Conservation (phyloP, 1,284 basidiomycete species). For the Meira nashicola region DNA sequence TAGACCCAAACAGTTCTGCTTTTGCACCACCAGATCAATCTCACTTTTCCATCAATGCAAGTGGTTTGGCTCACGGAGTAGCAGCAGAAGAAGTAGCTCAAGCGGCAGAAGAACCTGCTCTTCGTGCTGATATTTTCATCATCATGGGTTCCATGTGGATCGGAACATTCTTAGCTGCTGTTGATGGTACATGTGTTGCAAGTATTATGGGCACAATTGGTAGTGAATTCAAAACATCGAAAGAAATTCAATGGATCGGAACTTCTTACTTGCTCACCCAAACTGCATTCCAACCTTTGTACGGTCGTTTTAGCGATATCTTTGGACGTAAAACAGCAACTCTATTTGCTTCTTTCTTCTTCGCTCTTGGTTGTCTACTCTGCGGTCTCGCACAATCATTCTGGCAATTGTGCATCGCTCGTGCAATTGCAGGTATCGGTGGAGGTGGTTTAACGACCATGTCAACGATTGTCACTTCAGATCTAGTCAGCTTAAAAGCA, state of each 20-base stretch:
- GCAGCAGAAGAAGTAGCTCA: slow-evolving; percentile 25
- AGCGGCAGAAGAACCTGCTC: slow-evolving; percentile 15
- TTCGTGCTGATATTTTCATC: slow-evolving; percentile 36
- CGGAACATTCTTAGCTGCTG: slow-evolving; percentile 43
- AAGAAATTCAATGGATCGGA: slow-evolving; percentile 48
- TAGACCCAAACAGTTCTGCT: slow-evolving; percentile 49
- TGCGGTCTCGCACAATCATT: slow-evolving; percentile 49
- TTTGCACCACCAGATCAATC: slow-evolving; percentile 47
- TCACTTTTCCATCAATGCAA: slow-evolving; percentile 32
- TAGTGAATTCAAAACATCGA: slow-evolving; percentile 48
- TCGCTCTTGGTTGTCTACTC: slow-evolving; percentile 44
- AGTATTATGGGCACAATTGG: slow-evolving; percentile 46
- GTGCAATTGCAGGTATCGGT: slow-evolving; percentile 56
- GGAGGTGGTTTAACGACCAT: slow-evolving; percentile 56
- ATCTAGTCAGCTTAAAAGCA: slow-evolving; percentile 55
- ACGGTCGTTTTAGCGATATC: slow-evolving; percentile 47
- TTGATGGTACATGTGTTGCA: slow-evolving; percentile 50
- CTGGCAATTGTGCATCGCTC: slow-evolving; percentile 47
- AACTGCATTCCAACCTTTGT: slow-evolving; percentile 51
- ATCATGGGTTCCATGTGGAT: slow-evolving; percentile 52
- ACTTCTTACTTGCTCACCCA: slow-evolving; percentile 51
- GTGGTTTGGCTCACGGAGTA: slow-evolving; percentile 10
- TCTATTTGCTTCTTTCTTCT: slow-evolving; percentile 46
- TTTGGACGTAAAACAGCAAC: slow-evolving; percentile 50
- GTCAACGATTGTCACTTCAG: slow-evolving; percentile 55